Conservation (phyloP, 1,284 basidiomycete genomes). For the Fomitopsis pinicola region DNA sequence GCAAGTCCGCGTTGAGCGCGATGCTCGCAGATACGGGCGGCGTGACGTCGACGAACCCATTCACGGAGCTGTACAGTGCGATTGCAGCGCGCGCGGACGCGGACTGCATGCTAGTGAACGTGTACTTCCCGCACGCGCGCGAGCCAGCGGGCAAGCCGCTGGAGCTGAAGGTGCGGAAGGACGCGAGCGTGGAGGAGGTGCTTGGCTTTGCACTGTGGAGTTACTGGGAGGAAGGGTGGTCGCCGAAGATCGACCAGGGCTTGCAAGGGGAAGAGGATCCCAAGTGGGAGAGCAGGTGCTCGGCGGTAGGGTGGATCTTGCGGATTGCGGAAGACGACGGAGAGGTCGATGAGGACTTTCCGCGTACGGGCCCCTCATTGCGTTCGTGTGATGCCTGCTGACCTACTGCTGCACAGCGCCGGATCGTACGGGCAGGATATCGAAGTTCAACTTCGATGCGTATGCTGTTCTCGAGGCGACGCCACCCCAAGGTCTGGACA, state of each 20-base stretch:
- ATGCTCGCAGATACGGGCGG: constrained; percentile 58
- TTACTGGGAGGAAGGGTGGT: constrained; percentile 87
- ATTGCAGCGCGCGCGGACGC: constrained; percentile 72
- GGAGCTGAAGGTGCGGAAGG: constrained; percentile 74
- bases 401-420: constrained; percentile 58
- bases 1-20: constrained; percentile 58
- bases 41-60: constrained; percentile 70
- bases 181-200: constrained; percentile 93
- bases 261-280: constrained; percentile 56
- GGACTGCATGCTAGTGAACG: constrained; percentile 61
- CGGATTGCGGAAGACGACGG: constrained; percentile 96
- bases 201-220: constrained; percentile 90
- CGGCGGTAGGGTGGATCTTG: constrained; percentile 90
- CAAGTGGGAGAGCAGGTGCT: constrained; percentile 56
- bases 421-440: constrained; percentile 81
- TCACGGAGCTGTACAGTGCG: constrained; percentile 75
- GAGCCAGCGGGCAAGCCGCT: constrained; percentile 56
- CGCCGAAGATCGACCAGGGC: constrained; percentile 73
- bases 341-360: constrained; percentile 98
- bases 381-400: neutral
- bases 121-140: constrained; percentile 86
- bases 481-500: constrained; percentile 63
- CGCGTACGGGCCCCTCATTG: constrained; percentile 50
- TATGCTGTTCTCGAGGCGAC: constrained; percentile 85
- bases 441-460: constrained; percentile 88